Evolutionary conservation across 495 filamentous ascomycete genomes (phyloP), one percentile per base, ranked within the genome.

Genomic region (Aspergillus kassunensis): DNA sequence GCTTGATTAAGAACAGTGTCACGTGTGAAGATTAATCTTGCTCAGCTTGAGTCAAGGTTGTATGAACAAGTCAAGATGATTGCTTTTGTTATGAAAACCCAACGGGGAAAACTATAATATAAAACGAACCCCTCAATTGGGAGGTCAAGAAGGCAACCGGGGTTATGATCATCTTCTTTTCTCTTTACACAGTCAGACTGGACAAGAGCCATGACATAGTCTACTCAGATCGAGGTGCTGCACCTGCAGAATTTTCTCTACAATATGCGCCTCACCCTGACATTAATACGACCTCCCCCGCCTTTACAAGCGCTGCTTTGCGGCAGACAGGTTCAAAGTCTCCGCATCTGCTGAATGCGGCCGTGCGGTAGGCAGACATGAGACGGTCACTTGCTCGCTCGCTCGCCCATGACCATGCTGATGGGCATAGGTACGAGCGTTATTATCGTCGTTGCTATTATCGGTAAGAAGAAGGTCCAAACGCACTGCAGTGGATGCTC

Each of bases 101-200:
- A 44, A n/a, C n/a, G n/a, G n/a, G n/a, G n/a, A n/a, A 51, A 41
- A 51, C 44, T 41, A 52, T 36, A 49, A 36, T 41, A 51, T 42
- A 49, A 49, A 44, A 16, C n/a, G 4, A 44, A 15, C 36, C 44
- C 31, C 41, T 42, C 43, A 34, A 37, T 34, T 18, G 27, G 24
- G 43, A 41, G 24, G 4, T 11, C 20, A 30, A 52, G 34, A 50
- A 57, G 45, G 55, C 50, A 53, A 54, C 41, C 40, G 19, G n/a
- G 35, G 33, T 13, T 40, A 9, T 41, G 35, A 42, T 50, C 47
- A 31, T 6, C 47, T 50, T 12, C 37, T 40, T 20, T 25, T 44
- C 53, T 44, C 42, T 33, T 10, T 31, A 21, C 27, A 45, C 6
- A 23, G 16, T 15, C n/a, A n/a, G n/a, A n/a, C n/a, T n/a, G n/a